Evolutionary conservation across 192 early-diverging fungal genomes (phyloP), one percentile per base, ranked within the genome.

Genomic region (Backusella luteola): DNA sequence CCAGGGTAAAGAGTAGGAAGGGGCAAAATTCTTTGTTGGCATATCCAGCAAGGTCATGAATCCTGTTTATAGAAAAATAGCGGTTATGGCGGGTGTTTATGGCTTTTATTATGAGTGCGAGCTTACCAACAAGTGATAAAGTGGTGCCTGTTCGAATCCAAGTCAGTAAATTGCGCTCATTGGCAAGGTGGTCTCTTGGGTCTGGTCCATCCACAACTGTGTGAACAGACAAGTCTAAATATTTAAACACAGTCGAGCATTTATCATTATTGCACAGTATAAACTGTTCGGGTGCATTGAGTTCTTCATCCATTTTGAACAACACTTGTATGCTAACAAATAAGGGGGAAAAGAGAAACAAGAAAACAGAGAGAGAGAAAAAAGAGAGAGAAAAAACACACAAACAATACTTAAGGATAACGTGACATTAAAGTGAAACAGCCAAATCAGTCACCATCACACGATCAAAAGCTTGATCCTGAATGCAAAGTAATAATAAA

Each of bases 101-200:
- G 32, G 32, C 32, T 32, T 32, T 49, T 32, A 3, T 29, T 71
- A 39, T 71, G 21, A 63, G 3, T 1, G 29, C 2, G 12, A 29
- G 5, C 8, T 80, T 76, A 81, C 80, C 80, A 26, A 81, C 32
- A 11, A 77, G 23, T n/a, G 52, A 38, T 36, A 81, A 41, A 3
- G 71, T 81, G 29, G 77, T 81, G 42, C 75, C 75, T 66, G 76
- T 74, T 32, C 80, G 38, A 7, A 77, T 26, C 80, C 80, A 81
- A 15, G 80, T 77, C 1, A 81, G 52, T 34, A 81, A 52, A 74
- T 81, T 81, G 5, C 80, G 70, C 59, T 81, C 80, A 56, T 81
- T 81, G 14, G 80, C 69, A 63, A 81, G 41, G 41, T 81, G 80
- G 56, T 81, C 80, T 41, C 80, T 66, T 32, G 80, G 75, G 63